Percentiles rank a stretch among this genome's conserved stretches.
Conservation (phyloP, 2,329 filamentous ascomycete genomes). For the Colletotrichum sp. region DNA sequence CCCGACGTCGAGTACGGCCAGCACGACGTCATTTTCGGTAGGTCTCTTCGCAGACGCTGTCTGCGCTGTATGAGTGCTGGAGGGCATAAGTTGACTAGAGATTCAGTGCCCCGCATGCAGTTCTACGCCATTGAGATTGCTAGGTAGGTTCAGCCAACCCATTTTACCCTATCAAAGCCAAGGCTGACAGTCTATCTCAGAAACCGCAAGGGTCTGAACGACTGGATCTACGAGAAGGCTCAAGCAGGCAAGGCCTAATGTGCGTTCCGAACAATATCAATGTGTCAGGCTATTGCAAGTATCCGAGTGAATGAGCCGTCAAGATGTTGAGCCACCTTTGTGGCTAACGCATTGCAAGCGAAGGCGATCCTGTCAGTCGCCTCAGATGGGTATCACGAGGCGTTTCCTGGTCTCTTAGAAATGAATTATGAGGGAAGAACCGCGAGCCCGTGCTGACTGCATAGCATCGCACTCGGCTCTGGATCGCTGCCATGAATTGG, state of each 20-base stretch:
- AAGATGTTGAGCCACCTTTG: background rate
- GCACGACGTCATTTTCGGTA: constrained; percentile 91
- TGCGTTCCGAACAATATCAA: background rate
- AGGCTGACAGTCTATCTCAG: constrained; percentile 57
- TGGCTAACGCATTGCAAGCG: background rate
- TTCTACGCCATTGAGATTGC: constrained; percentile 61
- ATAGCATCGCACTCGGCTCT: background rate
- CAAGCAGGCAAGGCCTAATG: constrained; percentile 61
- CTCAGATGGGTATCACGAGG: background rate
- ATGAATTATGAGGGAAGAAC: background rate
- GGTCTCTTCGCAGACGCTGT: background rate
- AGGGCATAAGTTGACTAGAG: background rate
- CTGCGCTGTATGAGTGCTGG: background rate
- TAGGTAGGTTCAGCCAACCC: constrained; percentile 30
- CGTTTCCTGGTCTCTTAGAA: background rate
- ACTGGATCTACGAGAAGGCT: constrained; percentile 93
- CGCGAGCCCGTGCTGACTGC: background rate
- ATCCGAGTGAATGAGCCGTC: background rate
- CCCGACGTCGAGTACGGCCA: constrained; percentile 85
- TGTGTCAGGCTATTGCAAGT: background rate
- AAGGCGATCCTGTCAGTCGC: background rate
- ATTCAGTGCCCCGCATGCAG: constrained; percentile 60
- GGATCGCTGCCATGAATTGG: background rate
- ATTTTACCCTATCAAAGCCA: background rate
- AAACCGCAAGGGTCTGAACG: constrained; percentile 89